A percentile compares a stretch with the other conserved stretches of the same genome.
Evolutionary conservation across 176 grass and related monocot genomes (phyloP).

Genomic region (Olyra latifolia): DNA sequence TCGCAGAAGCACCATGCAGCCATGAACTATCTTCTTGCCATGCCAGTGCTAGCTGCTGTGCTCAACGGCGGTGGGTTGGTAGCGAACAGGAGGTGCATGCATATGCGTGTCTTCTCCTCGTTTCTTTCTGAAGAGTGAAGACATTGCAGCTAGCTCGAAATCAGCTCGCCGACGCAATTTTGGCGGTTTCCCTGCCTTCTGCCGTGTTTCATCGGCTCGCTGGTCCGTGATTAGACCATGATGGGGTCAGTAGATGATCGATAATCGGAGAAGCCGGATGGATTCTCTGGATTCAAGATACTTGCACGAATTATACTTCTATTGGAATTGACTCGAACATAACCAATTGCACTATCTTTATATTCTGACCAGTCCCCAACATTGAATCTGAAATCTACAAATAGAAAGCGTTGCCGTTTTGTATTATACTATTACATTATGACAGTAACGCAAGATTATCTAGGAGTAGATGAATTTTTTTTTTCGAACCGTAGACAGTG

Average conservation of each 20-base stretch:
- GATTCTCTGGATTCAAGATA: not conserved
- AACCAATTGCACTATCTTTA: not conserved
- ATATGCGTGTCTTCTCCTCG: not conserved
- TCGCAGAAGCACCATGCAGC: not conserved
- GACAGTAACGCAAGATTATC: no score
- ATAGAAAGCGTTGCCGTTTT: no score
- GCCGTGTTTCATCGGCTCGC: not conserved
- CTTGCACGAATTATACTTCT: not conserved
- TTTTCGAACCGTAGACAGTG: no score
- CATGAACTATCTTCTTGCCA: not conserved
- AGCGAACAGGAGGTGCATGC: not conserved
- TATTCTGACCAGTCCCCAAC: not conserved
- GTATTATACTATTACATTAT: no score
- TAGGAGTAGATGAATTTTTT: no score
- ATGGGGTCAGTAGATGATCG: not conserved
- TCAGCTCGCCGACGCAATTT: not conserved
- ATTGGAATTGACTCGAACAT: not conserved
- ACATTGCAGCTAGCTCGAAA: not conserved
- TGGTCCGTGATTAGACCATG: not conserved
- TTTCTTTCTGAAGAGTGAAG: not conserved
- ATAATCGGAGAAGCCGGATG: not conserved
- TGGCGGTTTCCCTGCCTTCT: not conserved
- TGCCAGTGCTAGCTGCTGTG: no score
- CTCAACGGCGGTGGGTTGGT: not conserved
- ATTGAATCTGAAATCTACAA: no score